A percentile compares a stretch with the other conserved stretches of the same genome.
These are phyloP conservation scores for Scytalidium lignicola DNA, from an alignment of 2,329 filamentous ascomycete genomes.

Conservation along the genomic window DNA sequence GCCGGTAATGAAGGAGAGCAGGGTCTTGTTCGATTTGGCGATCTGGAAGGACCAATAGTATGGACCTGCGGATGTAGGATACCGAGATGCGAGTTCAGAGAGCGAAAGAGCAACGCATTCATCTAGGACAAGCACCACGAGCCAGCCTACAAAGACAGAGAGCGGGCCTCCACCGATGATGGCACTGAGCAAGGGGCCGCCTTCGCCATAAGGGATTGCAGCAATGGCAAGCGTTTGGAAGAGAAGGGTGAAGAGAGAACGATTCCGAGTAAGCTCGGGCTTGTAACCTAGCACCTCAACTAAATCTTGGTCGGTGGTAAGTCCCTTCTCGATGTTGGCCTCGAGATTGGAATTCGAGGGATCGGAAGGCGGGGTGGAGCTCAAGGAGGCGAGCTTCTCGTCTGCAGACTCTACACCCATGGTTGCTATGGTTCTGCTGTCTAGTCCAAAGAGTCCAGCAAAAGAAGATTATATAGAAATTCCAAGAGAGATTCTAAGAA, in stretches of 20 bases:
- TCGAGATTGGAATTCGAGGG: background rate
- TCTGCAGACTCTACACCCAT: background rate
- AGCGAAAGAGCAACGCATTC: conserved; percentile 66
- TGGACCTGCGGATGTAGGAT: conserved; percentile 71
- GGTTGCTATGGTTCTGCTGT: no score
- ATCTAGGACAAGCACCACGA: conserved; percentile 46
- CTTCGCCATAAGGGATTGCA: conserved; percentile 50
- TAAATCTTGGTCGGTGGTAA: conserved; percentile 13
- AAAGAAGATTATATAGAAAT: no score
- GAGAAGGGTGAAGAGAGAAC: conserved; percentile 53
- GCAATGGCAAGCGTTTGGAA: conserved; percentile 59
- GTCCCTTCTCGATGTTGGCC: background rate
- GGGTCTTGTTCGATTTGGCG: conserved; percentile 52
- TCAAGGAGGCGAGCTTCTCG: background rate
- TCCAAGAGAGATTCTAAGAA: no score
- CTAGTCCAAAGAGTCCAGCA: background rate
- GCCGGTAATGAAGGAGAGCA: conserved; percentile 67
- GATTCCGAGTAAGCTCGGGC: conserved; percentile 51
- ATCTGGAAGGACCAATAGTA: conserved; percentile 80
- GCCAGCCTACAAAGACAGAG: conserved; percentile 53
- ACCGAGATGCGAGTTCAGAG: conserved; percentile 70
- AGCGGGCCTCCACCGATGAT: conserved; percentile 39
- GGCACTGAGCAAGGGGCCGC: conserved; percentile 23
- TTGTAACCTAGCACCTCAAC: conserved; percentile 46
- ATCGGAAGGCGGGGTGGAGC: background rate